Percentiles rank a stretch among this genome's conserved stretches.
phyloP scores from a whole-genome alignment of 805 yeast species.

The Candida nemodendra region DNA sequence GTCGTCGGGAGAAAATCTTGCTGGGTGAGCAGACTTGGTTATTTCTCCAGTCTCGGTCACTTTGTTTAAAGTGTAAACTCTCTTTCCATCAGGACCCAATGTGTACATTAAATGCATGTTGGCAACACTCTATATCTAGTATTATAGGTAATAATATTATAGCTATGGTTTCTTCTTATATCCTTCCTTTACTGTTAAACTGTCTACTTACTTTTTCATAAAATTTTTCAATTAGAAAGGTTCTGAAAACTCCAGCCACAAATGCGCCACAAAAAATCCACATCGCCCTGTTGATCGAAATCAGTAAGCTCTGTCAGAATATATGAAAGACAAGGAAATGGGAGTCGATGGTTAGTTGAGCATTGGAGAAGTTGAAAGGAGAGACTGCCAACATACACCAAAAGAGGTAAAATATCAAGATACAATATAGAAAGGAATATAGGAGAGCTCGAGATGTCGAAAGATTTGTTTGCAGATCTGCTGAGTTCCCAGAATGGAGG shows the following conservation, averaged over 20 bases:
- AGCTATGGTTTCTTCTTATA: too few species aligned
- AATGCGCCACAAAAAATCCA: background rate
- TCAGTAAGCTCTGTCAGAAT: too few species aligned
- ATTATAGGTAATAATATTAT: too few species aligned
- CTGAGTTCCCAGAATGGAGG: conserved; percentile 30
- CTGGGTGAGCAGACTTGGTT: conserved; percentile 99
- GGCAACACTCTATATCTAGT: too few species aligned
- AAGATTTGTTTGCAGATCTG: conserved; percentile 45
- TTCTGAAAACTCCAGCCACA: background rate
- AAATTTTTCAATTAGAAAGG: conserved; percentile 2
- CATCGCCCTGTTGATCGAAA: too few species aligned
- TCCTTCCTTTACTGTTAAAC: background rate
- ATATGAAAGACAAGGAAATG: too few species aligned
- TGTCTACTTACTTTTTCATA: too few species aligned
- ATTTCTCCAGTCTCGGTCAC: conserved; percentile 81
- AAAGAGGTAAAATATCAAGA: too few species aligned
- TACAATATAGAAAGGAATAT: too few species aligned
- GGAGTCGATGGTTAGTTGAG: too few species aligned
- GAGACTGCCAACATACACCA: too few species aligned
- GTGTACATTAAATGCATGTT: conserved; percentile 99
- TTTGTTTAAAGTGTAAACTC: conserved; percentile 90
- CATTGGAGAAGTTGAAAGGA: too few species aligned
- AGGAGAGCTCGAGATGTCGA: conserved; percentile 22
- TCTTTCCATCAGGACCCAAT: conserved; percentile 89
- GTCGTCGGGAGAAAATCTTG: conserved; percentile 99